Conservation (phyloP, 2,329 filamentous ascomycete species). For the Cercospora sp. region DNA sequence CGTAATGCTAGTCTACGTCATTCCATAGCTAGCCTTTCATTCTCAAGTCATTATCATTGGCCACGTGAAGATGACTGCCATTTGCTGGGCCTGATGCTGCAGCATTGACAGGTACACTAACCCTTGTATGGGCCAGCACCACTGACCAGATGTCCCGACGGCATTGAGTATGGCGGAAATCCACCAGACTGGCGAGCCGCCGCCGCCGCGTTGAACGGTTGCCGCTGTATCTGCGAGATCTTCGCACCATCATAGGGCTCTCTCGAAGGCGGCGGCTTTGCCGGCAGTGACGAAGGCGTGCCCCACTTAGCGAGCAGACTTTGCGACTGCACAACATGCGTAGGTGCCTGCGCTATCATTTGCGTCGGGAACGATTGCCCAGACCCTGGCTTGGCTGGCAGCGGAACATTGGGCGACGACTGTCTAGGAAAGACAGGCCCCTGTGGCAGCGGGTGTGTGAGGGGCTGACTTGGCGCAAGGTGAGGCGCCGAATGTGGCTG, state of each 20-base stretch:
- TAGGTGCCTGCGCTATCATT: constrained; percentile 4
- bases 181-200: constrained; percentile 21
- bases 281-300: constrained; percentile 55
- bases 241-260: constrained; percentile 32
- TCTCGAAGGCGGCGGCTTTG: constrained; percentile 54
- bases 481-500: constrained; percentile 25
- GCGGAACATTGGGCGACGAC: constrained; percentile 36
- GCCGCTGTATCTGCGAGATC: constrained; percentile 24
- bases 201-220: constrained; percentile 25
- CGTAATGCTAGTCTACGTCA: constrained; percentile 2
- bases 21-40: background rate
- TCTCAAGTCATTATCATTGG: background rate
- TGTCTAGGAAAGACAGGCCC: constrained; percentile 40
- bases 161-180: constrained; percentile 6
- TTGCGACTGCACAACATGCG: constrained; percentile 37
- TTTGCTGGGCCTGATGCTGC: background rate
- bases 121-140: constrained; percentile 9
- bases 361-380: constrained; percentile 20
- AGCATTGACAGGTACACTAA: background rate
- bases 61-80: background rate
- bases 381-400: constrained; percentile 37
- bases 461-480: constrained; percentile 25
- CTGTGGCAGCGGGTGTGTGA: constrained; percentile 42
- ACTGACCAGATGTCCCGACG: constrained; percentile 6
- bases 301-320: constrained; percentile 59